These are phyloP conservation scores for Collybia mongolica DNA, from an alignment of 768 basidiomycete genomes.

Conservation along the genomic window DNA sequence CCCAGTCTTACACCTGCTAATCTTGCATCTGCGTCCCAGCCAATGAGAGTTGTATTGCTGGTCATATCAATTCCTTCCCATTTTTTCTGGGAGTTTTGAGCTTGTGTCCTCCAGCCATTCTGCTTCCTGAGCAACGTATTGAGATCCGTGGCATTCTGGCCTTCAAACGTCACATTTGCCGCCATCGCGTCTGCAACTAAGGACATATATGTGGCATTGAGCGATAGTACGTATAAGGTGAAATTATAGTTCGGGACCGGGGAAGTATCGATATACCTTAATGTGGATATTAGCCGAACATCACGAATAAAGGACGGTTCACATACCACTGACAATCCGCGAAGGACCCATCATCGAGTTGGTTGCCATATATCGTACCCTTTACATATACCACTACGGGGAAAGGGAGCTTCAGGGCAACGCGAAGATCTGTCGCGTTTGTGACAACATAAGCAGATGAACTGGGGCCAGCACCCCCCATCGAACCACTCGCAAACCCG, in stretches of 20 bases:
- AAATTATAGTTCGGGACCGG: constrained; percentile 13
- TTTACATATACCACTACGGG: constrained; percentile 15
- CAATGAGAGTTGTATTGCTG: constrained; percentile 15
- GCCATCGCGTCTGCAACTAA: constrained; percentile 11
- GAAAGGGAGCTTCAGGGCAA: constrained; percentile 11
- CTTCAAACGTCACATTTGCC: constrained; percentile 14
- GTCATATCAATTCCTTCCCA: constrained; percentile 13
- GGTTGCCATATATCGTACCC: constrained; percentile 16
- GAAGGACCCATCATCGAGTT: not conserved
- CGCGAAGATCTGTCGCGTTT: constrained; percentile 11
- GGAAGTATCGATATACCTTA: constrained; percentile 10
- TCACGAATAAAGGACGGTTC: constrained; percentile 2
- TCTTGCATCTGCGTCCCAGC: constrained; percentile 11
- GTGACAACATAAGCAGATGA: constrained; percentile 13
- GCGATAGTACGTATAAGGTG: constrained; percentile 11
- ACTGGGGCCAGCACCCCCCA: constrained; percentile 9
- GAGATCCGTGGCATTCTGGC: constrained; percentile 16
- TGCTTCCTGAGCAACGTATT: constrained; percentile 10
- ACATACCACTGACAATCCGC: constrained; percentile 8
- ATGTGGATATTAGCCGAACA: constrained; percentile 10
- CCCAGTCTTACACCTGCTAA: constrained; percentile 14
- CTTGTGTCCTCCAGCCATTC: constrained; percentile 13
- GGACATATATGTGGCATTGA: constrained; percentile 13
- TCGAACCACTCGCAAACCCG: constrained; percentile 10
- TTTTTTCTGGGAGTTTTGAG: constrained; percentile 12